Conservation (phyloP, 805 yeast genomes). For the Yarrowia deformans region DNA sequence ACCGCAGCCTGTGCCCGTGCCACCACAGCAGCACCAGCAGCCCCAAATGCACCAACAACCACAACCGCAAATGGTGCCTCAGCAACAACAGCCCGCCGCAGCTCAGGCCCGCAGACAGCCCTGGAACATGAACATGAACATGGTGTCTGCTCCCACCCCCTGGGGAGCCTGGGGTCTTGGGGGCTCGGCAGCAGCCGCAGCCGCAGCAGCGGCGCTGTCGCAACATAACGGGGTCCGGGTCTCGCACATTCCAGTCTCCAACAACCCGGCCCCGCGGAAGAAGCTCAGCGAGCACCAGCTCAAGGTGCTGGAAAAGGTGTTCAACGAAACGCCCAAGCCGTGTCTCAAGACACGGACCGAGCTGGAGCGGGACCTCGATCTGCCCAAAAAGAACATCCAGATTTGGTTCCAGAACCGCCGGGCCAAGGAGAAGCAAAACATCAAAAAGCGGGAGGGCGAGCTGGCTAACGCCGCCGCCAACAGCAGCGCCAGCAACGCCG, state of each 20-base stretch:
- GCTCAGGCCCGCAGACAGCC: conserved; percentile 27
- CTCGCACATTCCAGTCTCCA: conserved; percentile 37
- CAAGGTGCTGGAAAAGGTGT: conserved; percentile 70
- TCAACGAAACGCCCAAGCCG: conserved; percentile 78
- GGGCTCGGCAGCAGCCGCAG: conserved; percentile 24
- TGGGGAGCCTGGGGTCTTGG: conserved; percentile 26
- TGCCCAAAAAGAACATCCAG: conserved; percentile 85
- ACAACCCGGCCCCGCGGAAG: conserved; percentile 43
- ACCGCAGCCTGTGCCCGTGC: conserved; percentile 12
- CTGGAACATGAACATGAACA: conserved; percentile 31
- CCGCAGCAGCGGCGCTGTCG: conserved; percentile 38
- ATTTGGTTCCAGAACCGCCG: conserved; percentile 95
- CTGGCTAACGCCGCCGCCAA: conserved; percentile 8
- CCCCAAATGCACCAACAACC: conserved; percentile 21
- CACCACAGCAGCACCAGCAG: conserved; percentile 8
- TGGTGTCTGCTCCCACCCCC: conserved; percentile 28
- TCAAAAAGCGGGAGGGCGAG: conserved; percentile 56
- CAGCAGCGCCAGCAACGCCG: neutral
- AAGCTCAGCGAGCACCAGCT: conserved; percentile 50
- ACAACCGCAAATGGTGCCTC: conserved; percentile 11
- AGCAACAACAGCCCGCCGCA: neutral
- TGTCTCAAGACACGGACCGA: conserved; percentile 71
- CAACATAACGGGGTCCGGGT: conserved; percentile 38
- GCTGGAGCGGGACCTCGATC: conserved; percentile 71
- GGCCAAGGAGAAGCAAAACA: conserved; percentile 56